Percentiles rank a stretch among this genome's conserved stretches.
These are phyloP conservation scores for Kernera saxatilis DNA, from an alignment of 345 rosid genomes.

Conservation along the genomic window DNA sequence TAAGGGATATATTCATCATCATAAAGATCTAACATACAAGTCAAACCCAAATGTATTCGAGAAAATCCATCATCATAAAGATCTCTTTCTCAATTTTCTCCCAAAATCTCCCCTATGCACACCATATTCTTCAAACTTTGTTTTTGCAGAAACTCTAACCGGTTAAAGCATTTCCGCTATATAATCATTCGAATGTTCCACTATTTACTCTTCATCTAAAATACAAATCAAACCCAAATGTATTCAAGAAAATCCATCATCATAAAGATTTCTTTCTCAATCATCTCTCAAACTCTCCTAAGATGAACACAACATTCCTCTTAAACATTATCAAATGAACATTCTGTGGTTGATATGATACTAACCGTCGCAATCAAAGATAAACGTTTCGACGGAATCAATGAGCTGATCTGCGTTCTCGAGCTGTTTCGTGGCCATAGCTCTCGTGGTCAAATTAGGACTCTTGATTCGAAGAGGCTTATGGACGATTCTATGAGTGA, in stretches of 20 bases:
- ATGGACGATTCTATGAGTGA: constrained; percentile 7
- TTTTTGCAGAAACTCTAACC: too few species aligned
- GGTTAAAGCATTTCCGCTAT: too few species aligned
- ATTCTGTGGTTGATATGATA: neutral
- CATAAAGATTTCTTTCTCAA: neutral
- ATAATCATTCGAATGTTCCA: too few species aligned
- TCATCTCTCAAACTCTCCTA: too few species aligned
- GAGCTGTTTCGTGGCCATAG: constrained; percentile 62
- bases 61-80: neutral
- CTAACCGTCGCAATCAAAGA: constrained; percentile 89
- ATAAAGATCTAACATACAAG: too few species aligned
- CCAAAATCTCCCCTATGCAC: neutral
- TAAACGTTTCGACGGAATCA: constrained; percentile 84
- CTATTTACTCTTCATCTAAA: too few species aligned
- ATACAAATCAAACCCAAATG: too few species aligned
- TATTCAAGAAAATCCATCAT: neutral
- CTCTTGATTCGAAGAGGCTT: constrained; percentile 26
- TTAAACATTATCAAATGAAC: neutral
- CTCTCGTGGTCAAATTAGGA: constrained; percentile 30
- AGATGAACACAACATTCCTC: neutral
- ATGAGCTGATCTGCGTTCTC: constrained; percentile 80
- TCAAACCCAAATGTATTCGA: too few species aligned
- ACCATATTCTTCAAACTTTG: neutral
- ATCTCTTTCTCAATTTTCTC: neutral
- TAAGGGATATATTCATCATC: too few species aligned